phyloP scores from a whole-genome alignment of 768 basidiomycete genomes.

The Artomyces pyxidatus region DNA sequence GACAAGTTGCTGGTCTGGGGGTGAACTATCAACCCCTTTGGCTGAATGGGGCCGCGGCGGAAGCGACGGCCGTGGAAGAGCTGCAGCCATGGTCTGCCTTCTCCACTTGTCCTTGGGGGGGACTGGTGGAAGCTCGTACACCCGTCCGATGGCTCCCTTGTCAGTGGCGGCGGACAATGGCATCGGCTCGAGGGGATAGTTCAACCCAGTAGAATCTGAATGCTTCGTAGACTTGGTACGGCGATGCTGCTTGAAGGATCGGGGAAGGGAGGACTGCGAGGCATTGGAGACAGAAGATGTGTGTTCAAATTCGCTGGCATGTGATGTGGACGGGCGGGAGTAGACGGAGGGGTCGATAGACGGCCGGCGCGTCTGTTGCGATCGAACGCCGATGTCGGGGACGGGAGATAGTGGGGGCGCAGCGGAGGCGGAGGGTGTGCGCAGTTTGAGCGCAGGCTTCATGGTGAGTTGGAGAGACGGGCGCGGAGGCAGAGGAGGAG shows the following conservation, averaged over 20 bases:
- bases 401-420: neutral
- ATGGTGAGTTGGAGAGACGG: neutral
- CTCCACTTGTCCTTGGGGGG: neutral
- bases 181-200: no score
- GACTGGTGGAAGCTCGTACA: no score
- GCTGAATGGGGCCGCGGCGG: neutral
- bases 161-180: no score
- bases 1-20: no score
- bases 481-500: neutral
- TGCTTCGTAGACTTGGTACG: no score
- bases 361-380: neutral
- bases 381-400: neutral
- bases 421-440: neutral
- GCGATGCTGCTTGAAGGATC: no score
- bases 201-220: no score
- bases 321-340: neutral
- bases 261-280: conserved; percentile 1
- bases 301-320: neutral
- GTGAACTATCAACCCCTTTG: no score
- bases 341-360: neutral
- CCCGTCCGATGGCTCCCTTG: no score
- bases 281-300: conserved; percentile 10
- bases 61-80: neutral
- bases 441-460: neutral
- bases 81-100: conserved; percentile 4